A percentile compares a stretch with the other conserved stretches of the same genome.
These are phyloP conservation scores for Naganishia vishniacii DNA, from an alignment of 768 basidiomycete genomes.

Conservation along the genomic window DNA sequence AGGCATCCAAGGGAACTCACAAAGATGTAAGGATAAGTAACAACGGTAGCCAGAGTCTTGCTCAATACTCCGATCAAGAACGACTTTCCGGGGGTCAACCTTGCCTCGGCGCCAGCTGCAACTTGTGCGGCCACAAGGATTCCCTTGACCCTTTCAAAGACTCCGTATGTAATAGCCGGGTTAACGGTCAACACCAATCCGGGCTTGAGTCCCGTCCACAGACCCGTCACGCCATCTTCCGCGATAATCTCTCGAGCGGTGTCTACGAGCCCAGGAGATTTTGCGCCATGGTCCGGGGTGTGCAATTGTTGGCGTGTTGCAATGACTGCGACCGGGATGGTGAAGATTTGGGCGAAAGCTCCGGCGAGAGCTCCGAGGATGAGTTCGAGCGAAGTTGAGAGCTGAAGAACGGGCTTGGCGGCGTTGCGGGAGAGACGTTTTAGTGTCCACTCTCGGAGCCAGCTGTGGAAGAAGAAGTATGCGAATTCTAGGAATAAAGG, in stretches of 20 bases:
- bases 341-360: conserved; percentile 92
- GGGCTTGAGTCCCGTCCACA: conserved; percentile 91
- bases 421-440: conserved; percentile 20
- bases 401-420: conserved; percentile 27
- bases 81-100: conserved; percentile 66
- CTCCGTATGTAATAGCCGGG: conserved; percentile 94
- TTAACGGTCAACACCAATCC: conserved; percentile 92
- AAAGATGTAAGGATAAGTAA: conserved; percentile 51
- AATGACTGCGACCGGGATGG: conserved; percentile 94
- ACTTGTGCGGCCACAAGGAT: conserved; percentile 57
- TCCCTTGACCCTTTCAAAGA: conserved; percentile 84
- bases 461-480: conserved; percentile 98
- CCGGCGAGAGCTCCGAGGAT: conserved; percentile 85
- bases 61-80: conserved; percentile 86
- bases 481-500: conserved; percentile 84
- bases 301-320: conserved; percentile 95
- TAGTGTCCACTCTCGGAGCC: conserved; percentile 70
- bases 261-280: conserved; percentile 58
- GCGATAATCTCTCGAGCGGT: conserved; percentile 80
- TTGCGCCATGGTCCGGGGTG: conserved; percentile 37
- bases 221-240: conserved; percentile 53
- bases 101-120: conserved; percentile 45
- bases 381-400: conserved; percentile 57
- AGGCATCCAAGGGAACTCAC: conserved; percentile 31
- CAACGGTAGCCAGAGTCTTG: conserved; percentile 92